A percentile compares a stretch with the other conserved stretches of the same genome.
Conservation (phyloP, 192 early-diverging fungal genomes). For the Coemansia sp. region DNA sequence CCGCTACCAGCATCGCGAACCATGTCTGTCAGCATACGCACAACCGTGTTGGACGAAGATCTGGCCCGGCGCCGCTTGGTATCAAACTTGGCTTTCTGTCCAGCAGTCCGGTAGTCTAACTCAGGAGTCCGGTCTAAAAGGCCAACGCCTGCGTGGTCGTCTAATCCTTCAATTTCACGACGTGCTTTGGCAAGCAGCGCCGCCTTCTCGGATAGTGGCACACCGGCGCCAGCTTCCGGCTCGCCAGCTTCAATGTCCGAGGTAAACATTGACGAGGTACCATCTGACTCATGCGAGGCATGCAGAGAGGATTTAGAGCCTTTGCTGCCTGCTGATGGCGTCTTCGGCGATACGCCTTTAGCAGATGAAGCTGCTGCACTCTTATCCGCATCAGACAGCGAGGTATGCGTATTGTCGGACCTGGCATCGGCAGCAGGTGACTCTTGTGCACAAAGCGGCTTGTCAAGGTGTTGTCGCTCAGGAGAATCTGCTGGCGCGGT, state of each 20-base stretch:
- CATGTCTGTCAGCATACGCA: slow-evolving; percentile 42
- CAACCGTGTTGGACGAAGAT: slow-evolving; percentile 46
- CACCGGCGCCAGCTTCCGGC: neutral
- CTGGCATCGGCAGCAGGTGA: neutral
- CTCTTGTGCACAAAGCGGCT: slow-evolving; percentile 13
- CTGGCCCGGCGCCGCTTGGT: slow-evolving; percentile 29
- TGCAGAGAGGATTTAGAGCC: slow-evolving; percentile 1
- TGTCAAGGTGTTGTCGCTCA: slow-evolving; percentile 27
- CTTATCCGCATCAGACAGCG: neutral
- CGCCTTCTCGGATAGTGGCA: slow-evolving; percentile 26
- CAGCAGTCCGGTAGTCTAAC: slow-evolving; percentile 42
- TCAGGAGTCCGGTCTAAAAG: slow-evolving; percentile 49
- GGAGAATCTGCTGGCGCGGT: slow-evolving; percentile 3
- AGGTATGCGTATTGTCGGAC: neutral
- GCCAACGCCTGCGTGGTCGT: slow-evolving; percentile 48
- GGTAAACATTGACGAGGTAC: slow-evolving; percentile 38
- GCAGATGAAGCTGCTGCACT: neutral
- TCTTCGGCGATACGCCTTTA: neutral
- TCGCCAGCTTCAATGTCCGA: slow-evolving; percentile 25
- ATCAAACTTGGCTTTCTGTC: slow-evolving; percentile 20
- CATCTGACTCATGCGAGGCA: slow-evolving; percentile 22
- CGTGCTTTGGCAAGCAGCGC: slow-evolving; percentile 34
- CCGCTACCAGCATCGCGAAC: slow-evolving; percentile 32
- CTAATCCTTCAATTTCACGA: slow-evolving; percentile 43
- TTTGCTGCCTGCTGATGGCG: neutral